Evolutionary conservation across 768 basidiomycete species (phyloP).

Genomic region (Boletus rufocinnamomeus): DNA sequence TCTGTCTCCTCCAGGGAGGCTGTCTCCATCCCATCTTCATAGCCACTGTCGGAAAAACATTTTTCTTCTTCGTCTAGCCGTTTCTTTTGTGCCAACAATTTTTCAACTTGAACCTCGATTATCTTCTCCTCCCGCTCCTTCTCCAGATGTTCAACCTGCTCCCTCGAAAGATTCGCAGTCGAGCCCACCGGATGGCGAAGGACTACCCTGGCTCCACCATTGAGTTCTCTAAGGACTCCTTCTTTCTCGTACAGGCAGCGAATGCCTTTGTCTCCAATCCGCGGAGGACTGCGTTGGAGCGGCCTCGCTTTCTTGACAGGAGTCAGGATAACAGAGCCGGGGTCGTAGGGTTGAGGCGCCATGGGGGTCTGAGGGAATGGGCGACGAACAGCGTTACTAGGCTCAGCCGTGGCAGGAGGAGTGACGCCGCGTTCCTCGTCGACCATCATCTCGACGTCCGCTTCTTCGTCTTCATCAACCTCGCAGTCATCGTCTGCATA

Average conservation of each 20-base stretch:
- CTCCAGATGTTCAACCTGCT: conserved; percentile 27
- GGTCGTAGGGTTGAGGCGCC: conserved; percentile 22
- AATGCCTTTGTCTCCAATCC: conserved; percentile 34
- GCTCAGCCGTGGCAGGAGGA: conserved; percentile 1
- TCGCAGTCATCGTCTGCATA: conserved; percentile 13
- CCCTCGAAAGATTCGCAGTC: conserved; percentile 26
- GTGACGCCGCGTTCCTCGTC: conserved; percentile 24
- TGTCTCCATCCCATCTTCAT: conserved; percentile 24
- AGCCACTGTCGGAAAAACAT: conserved; percentile 6
- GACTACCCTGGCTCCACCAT: conserved; percentile 22
- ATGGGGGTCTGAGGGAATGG: conserved; percentile 26
- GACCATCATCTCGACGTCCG: conserved; percentile 9
- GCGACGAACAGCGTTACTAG: neutral
- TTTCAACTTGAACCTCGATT: conserved; percentile 12
- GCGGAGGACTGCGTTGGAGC: conserved; percentile 31
- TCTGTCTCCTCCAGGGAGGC: conserved; percentile 11
- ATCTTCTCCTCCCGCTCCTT: conserved; percentile 14
- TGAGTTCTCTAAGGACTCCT: conserved; percentile 13
- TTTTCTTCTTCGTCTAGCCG: conserved; percentile 10
- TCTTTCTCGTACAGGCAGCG: conserved; percentile 22
- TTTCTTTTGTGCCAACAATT: conserved; percentile 13
- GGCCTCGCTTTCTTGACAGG: conserved; percentile 32
- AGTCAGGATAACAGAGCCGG: conserved; percentile 34
- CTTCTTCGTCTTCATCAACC: conserved; percentile 10
- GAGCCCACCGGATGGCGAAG: conserved; percentile 26